Evolutionary conservation across 768 basidiomycete genomes (phyloP), one percentile per base, ranked within the genome.

Genomic region (Suillus tomentosus): DNA sequence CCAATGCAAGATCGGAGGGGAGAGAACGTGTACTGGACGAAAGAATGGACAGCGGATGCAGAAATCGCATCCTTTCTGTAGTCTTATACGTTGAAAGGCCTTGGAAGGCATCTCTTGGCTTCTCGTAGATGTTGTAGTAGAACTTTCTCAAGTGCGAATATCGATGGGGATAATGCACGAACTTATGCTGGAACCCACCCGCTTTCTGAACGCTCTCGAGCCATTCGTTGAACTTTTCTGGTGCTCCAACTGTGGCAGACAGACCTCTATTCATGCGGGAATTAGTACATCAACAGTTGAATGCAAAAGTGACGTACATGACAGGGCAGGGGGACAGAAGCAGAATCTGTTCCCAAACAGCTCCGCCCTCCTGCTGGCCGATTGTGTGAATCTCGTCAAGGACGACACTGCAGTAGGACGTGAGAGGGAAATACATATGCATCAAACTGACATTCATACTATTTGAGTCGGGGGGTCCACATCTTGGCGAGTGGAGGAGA

Each of bases 121-220:
- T 19, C 24, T 70, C 63, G 34, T 76, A 65, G 1, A 81, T 72
- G 42, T 78, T 71, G 68, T 89, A 91, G 63, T 76, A 80, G 70
- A 83, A 89, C 71, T 91, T 91, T 51, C 90, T 83, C 2, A 91
- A 80, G 67, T 90, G 88, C 4, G 88, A 90, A 71, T 90, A 91
- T 13, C 90, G 84, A 72, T 90, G 85, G 1, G 82, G 84, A 71
- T 90, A 86, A 61, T 85, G 73, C 48, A 91, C 81, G 70, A 87
- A 85, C 2, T 77, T 78, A 71, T 91, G 85, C 36, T 83, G 73
- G 73, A 84, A 87, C 0, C 85, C 83, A 60, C 87, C 85, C 0
- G 84, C 80, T 60, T 73, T 69, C 72, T 91, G 89, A 17, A 91
- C 84, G 1, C 83, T 80, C 60, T 76, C 76, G 1, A 91, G 82